Evolutionary conservation across 108 stramenopile genomes (phyloP), one percentile per base, ranked within the genome.

Genomic region (Fragilaria crotonensis): DNA sequence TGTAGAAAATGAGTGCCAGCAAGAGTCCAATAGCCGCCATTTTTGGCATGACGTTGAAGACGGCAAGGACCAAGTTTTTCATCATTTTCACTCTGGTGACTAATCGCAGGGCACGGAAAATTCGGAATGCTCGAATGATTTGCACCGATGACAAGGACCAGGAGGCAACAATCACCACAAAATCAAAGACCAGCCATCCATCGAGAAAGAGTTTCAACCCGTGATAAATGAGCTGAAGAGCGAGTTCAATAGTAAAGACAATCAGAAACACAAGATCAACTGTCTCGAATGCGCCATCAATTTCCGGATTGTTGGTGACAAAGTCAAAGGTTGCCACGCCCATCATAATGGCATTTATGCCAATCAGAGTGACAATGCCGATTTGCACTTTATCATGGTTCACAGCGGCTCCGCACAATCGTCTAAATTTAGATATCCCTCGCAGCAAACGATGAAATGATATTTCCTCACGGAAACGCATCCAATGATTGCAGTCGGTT

Each of bases 291-390:
- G 30, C 58, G 25, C 52, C 0, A 33, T 47, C 29, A 17, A 67
- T 17, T 7, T 57, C 31, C 22, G 65, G 64, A 59, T 88, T 52
- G 2, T 57, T 22, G 33, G 54, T 65, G 21, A 88, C 73, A 57
- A 78, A 75, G 50, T 58, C 56, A 56, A 79, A 88, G 1, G 87
- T 88, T 19, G 69, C 87, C 19, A 84, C 50, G 9, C 87, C 87
- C 87, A 88, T 88, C 83, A 84, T 80, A 36, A 80, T 66, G 0
- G 83, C 72, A 66, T 88, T 88, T 51, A 84, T 68, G 5, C 45
- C 45, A 54, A 89, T 89, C 54, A 80, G 58, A 0, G 67, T 1
- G 2, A 89, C 62, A 5, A 89, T 70, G 17, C 68, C 36, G 14
- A 72, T 20, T 52, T 89, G 87, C 2, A 83, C 69, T n/a, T 58